phyloP scores from a whole-genome alignment of 345 rosid species.

The Salix purpurea region DNA sequence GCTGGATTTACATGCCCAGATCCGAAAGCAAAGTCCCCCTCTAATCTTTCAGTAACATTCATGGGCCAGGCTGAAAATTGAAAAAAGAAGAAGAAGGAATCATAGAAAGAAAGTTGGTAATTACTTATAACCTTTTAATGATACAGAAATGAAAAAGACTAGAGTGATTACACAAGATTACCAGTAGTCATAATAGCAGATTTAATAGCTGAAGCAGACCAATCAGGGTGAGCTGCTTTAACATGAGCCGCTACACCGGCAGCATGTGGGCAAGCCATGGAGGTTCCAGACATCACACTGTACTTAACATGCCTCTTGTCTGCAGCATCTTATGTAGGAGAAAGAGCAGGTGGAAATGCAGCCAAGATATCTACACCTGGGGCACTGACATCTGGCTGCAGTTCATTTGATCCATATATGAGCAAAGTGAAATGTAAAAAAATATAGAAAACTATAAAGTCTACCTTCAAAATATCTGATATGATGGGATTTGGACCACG shows the following conservation, averaged over 20 bases:
- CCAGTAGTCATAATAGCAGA: constrained; percentile 66
- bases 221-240: constrained; percentile 42
- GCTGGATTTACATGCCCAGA: constrained; percentile 29
- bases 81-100: background rate
- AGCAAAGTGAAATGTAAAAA: background rate
- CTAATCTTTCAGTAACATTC: constrained; percentile 25
- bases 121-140: too few relatives aligned
- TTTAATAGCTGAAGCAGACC: constrained; percentile 63
- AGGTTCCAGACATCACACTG: constrained; percentile 48
- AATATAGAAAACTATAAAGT: background rate
- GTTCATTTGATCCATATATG: background rate
- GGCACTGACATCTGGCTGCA: constrained; percentile 49
- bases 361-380: constrained; percentile 49
- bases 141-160: too few relatives aligned
- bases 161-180: constrained; percentile 11
- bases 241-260: constrained; percentile 45
- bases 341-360: constrained; percentile 26
- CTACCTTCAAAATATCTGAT: constrained; percentile 30
- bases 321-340: constrained; percentile 1
- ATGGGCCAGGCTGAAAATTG: constrained; percentile 29
- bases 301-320: constrained; percentile 27
- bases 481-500: constrained; percentile 32
- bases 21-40: constrained; percentile 3
- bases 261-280: constrained; percentile 56
- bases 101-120: background rate